These are phyloP conservation scores for Mortierella sp. DNA, from an alignment of 371 early-diverging fungal species.

Conservation along the genomic window DNA sequence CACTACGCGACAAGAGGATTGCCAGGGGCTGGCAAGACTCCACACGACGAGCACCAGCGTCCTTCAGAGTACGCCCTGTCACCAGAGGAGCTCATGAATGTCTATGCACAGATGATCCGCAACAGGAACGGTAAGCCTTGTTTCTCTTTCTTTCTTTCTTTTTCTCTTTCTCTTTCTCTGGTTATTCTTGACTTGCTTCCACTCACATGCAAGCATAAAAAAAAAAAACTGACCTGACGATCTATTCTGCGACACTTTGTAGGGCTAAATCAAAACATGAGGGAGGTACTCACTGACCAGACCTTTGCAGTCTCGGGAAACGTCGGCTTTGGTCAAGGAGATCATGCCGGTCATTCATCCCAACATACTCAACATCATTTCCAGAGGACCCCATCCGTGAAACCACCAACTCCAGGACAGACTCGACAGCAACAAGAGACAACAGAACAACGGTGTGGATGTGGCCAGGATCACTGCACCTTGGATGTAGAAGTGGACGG, in stretches of 20 bases:
- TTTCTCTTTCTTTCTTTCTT: too few relatives aligned
- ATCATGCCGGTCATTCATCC: conserved; percentile 33
- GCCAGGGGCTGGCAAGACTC: conserved; percentile 34
- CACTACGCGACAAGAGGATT: conserved; percentile 38
- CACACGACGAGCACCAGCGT: conserved; percentile 44
- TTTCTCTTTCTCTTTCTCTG: background rate
- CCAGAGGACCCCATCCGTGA: conserved; percentile 11
- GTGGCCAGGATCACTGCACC: conserved; percentile 24
- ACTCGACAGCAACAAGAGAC: background rate
- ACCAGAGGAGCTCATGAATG: conserved; percentile 49
- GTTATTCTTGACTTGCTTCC: background rate
- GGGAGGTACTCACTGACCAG: conserved; percentile 49
- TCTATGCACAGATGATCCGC: conserved; percentile 44
- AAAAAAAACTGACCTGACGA: too few relatives aligned
- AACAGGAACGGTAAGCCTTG: conserved; percentile 10
- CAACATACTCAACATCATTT: conserved; percentile 32
- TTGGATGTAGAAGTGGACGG: conserved; percentile 4
- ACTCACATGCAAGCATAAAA: too few relatives aligned
- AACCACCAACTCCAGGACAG: conserved; percentile 4
- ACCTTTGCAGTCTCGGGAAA: conserved; percentile 30
- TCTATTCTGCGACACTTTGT: background rate
- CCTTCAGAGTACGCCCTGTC: conserved; percentile 37
- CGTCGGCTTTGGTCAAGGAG: conserved; percentile 27
- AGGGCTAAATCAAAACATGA: conserved; percentile 48
- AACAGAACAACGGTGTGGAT: conserved; percentile 16